A percentile compares a stretch with the other conserved stretches of the same genome.
These are phyloP conservation scores for Trichophyton mentagrophytes DNA, from an alignment of 2,329 filamentous ascomycete genomes.

Conservation along the genomic window DNA sequence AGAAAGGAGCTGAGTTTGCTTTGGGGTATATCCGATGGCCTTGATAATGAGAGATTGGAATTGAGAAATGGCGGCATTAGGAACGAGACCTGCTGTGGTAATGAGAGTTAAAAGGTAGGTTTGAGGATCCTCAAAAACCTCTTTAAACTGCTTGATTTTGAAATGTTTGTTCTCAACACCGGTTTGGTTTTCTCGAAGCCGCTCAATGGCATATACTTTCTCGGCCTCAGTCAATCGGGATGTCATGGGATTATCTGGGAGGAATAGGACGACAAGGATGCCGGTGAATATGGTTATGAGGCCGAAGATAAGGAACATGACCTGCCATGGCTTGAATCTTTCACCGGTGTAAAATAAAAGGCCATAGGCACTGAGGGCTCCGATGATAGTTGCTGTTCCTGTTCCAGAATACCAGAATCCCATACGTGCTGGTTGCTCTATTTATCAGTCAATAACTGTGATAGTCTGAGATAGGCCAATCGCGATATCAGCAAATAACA, in stretches of 20 bases:
- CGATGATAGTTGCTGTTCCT: conserved; percentile 58
- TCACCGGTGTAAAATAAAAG: conserved; percentile 1
- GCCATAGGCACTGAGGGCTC: conserved; percentile 52
- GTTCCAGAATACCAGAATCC: conserved; percentile 57
- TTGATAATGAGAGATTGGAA: conserved; percentile 65
- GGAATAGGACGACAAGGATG: conserved; percentile 49
- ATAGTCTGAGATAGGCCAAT: background rate
- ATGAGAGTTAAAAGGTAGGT: conserved; percentile 53
- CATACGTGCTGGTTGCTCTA: conserved; percentile 3
- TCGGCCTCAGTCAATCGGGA: conserved; percentile 55
- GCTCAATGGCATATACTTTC: conserved; percentile 51
- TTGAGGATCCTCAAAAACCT: conserved; percentile 53
- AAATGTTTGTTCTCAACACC: conserved; percentile 48
- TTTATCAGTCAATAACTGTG: background rate
- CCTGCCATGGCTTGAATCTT: conserved; percentile 52
- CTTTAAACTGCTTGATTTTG: conserved; percentile 41
- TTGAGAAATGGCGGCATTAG: conserved; percentile 58
- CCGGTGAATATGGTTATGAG: conserved; percentile 51
- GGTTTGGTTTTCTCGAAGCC: conserved; percentile 48
- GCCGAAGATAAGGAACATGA: conserved; percentile 56
- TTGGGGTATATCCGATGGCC: conserved; percentile 50
- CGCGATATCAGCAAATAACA: background rate
- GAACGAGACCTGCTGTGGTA: conserved; percentile 58
- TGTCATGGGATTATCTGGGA: conserved; percentile 59
- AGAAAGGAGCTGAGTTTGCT: conserved; percentile 59